phyloP scores from a whole-genome alignment of 2,329 filamentous ascomycete species.

The Penicillium sp. region DNA sequence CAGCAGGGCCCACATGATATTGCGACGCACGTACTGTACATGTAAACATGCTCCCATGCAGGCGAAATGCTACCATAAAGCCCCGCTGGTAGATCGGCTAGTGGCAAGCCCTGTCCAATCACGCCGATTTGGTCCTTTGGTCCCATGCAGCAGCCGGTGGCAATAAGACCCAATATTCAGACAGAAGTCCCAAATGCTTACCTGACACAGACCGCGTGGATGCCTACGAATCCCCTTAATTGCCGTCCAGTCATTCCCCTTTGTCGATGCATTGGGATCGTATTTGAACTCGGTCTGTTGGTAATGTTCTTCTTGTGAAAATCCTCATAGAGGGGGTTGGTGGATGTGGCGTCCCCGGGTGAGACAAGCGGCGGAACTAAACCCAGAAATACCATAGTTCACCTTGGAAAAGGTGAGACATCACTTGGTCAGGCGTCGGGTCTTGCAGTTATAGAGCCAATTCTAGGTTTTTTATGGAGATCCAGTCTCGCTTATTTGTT shows the following conservation, averaged over 20 bases:
- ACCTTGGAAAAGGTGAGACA: constrained; percentile 8
- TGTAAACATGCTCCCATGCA: neutral
- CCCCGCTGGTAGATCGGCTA: neutral
- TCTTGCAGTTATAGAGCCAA: neutral
- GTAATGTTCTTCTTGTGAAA: neutral
- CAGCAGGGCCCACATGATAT: neutral
- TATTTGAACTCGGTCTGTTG: neutral
- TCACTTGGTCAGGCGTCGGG: neutral
- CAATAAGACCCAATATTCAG: neutral
- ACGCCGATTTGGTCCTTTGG: neutral
- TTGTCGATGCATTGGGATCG: neutral
- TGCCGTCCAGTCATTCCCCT: neutral
- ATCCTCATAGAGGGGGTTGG: neutral
- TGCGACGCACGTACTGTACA: neutral
- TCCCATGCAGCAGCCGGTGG: neutral
- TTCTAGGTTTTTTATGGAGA: neutral
- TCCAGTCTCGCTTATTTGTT: neutral
- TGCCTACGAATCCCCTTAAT: constrained; percentile 13
- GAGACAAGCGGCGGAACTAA: constrained; percentile 5
- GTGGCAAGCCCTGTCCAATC: neutral
- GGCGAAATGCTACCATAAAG: neutral
- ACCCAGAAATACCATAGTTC: constrained; percentile 3
- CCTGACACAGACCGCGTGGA: constrained; percentile 15
- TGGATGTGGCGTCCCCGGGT: constrained; percentile 3
- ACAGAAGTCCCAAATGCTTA: neutral